phyloP scores from a whole-genome alignment of 164 flowering plant species.

The Cinnamomum chago region DNA sequence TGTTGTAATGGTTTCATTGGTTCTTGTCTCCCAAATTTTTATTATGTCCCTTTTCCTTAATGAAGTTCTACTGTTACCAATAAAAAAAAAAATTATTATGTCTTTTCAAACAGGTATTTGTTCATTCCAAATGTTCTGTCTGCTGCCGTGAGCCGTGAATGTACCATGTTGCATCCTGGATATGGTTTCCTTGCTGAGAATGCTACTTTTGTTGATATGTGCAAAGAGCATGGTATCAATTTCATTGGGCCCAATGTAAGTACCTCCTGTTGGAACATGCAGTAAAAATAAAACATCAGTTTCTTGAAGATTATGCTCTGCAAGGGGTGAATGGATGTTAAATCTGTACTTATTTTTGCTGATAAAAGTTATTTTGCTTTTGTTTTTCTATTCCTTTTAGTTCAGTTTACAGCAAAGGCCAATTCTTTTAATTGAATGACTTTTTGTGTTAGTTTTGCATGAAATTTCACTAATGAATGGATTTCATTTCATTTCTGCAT shows the following conservation, averaged over 20 bases:
- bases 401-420: no score
- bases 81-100: not conserved
- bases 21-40: not conserved
- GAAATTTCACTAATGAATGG: no score
- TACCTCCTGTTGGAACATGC: conserved; percentile 39
- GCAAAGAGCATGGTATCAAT: conserved; percentile 93
- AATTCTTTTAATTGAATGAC: no score
- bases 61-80: no score
- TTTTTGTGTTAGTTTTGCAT: no score
- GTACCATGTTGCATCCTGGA: conserved; percentile 99
- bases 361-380: no score
- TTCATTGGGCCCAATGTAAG: conserved; percentile 98
- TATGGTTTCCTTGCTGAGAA: conserved; percentile 99
- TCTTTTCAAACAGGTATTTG: conserved; percentile 57
- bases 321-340: not conserved
- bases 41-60: conserved; percentile 3
- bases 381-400: no score
- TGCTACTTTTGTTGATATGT: conserved; percentile 95
- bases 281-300: not conserved
- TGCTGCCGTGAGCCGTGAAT: conserved; percentile 78
- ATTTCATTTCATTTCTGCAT: no score
- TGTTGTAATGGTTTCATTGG: no score
- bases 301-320: not conserved
- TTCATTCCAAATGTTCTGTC: conserved; percentile 83
- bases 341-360: not conserved